phyloP scores from a whole-genome alignment of 345 rosid genomes.

The Pugionium cornutum region DNA sequence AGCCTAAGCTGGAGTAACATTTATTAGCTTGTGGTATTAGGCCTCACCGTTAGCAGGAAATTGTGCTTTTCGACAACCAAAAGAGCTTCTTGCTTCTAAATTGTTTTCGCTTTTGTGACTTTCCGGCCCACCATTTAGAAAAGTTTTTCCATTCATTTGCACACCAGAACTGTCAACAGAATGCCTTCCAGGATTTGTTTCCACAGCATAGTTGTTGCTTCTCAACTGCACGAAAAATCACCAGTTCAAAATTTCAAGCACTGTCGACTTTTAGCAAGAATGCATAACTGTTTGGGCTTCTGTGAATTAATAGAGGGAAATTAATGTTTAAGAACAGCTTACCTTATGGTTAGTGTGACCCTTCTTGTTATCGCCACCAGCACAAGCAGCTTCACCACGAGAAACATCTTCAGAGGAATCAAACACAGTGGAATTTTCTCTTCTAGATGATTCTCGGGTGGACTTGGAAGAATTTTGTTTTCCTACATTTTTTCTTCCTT shows the following conservation, averaged over 20 bases:
- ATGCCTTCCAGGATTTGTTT: constrained; percentile 43
- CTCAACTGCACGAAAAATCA: constrained; percentile 45
- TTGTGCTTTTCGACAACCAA: constrained; percentile 37
- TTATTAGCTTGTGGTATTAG: constrained; percentile 11
- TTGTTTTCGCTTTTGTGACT: constrained; percentile 35
- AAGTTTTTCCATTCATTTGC: constrained; percentile 41
- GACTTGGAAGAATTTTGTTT: constrained; percentile 44
- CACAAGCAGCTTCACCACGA: constrained; percentile 33
- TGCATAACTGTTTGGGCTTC: background rate
- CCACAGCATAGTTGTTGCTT: constrained; percentile 41
- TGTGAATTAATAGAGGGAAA: background rate
- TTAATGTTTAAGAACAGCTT: constrained; percentile 4
- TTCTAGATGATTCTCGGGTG: constrained; percentile 45
- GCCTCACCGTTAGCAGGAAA: constrained; percentile 36
- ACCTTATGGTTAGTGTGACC: constrained; percentile 53
- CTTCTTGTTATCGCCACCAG: constrained; percentile 41
- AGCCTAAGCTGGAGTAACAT: constrained; percentile 13
- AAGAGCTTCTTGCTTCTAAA: constrained; percentile 44
- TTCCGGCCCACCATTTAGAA: constrained; percentile 40
- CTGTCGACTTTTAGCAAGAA: constrained; percentile 10
- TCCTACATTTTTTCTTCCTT: constrained; percentile 49
- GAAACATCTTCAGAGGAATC: background rate
- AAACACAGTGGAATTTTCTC: too few relatives aligned
- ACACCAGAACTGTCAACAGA: constrained; percentile 41
- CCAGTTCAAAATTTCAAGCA: constrained; percentile 23